Evolutionary conservation across 306 rosid genomes (phyloP).

Genomic region (Cyamopsis tetragonoloba): DNA sequence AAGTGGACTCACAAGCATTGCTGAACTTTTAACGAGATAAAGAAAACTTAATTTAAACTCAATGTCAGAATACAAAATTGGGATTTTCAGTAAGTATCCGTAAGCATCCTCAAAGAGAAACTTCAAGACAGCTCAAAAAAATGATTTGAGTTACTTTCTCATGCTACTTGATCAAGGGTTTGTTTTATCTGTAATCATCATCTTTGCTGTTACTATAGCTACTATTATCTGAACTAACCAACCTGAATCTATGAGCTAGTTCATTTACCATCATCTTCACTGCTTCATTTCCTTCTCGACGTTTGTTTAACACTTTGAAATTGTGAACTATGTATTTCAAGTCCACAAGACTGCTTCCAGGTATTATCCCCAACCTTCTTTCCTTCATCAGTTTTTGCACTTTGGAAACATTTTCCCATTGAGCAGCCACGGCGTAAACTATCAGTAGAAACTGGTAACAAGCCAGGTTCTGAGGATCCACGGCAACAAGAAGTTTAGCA

Average conservation of each 20-base stretch:
- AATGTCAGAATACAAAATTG: constrained; percentile 19
- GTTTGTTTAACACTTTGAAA: constrained; percentile 38
- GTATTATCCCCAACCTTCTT: constrained; percentile 38
- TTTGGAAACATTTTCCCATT: constrained; percentile 61
- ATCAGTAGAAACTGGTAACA: constrained; percentile 59
- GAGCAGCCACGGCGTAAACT: constrained; percentile 59
- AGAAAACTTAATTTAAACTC: neutral
- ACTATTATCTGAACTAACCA: constrained; percentile 2
- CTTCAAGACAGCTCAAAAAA: neutral
- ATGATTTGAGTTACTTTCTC: constrained; percentile 9
- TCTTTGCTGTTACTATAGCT: constrained; percentile 5
- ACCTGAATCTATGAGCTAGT: constrained; percentile 29
- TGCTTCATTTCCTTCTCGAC: constrained; percentile 34
- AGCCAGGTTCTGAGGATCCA: constrained; percentile 51
- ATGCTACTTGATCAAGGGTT: constrained; percentile 1
- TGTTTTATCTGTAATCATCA: constrained; percentile 15
- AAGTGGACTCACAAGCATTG: neutral
- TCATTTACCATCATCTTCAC: constrained; percentile 32
- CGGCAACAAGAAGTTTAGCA: constrained; percentile 48
- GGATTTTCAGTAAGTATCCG: constrained; percentile 3
- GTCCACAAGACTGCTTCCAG: constrained; percentile 65
- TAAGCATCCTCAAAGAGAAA: neutral
- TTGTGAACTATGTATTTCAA: constrained; percentile 62
- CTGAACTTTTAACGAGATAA: neutral
- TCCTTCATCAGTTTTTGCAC: constrained; percentile 53